Conservation (phyloP, 805 yeast species). For the Candida corydali region DNA sequence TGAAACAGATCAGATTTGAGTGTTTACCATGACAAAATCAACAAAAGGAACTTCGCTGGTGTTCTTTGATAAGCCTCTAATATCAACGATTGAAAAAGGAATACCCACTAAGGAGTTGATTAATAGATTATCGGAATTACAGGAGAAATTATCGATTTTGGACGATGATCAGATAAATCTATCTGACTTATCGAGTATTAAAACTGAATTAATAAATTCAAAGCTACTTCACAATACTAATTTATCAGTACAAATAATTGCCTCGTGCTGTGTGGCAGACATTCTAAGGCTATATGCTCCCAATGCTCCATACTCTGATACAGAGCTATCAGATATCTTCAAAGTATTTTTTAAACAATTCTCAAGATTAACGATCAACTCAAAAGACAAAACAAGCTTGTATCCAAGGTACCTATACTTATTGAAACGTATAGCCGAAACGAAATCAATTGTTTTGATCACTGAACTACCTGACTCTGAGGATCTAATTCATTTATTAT, state of each 20-base stretch:
- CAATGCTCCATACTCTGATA: slow-evolving; percentile 77
- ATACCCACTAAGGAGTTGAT: slow-evolving; percentile 62
- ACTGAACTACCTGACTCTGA: slow-evolving; percentile 70
- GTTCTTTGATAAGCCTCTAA: slow-evolving; percentile 41
- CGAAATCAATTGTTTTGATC: slow-evolving; percentile 66
- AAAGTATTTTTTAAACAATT: slow-evolving; percentile 63
- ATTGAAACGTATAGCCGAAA: slow-evolving; percentile 67
- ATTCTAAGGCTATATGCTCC: slow-evolving; percentile 79
- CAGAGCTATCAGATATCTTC: slow-evolving; percentile 61
- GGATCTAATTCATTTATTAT: slow-evolving; percentile 49
- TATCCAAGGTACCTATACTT: slow-evolving; percentile 56
- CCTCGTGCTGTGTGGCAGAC: slow-evolving; percentile 73
- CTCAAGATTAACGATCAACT: slow-evolving; percentile 34
- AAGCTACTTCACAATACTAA: slow-evolving; percentile 61
- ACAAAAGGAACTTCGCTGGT: not conserved
- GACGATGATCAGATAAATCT: slow-evolving; percentile 59
- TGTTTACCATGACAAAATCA: slow-evolving; percentile 1
- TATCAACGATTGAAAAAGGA: slow-evolving; percentile 54
- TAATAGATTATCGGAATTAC: slow-evolving; percentile 50
- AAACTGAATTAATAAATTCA: slow-evolving; percentile 50
- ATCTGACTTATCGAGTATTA: slow-evolving; percentile 36
- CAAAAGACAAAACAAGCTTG: slow-evolving; percentile 41
- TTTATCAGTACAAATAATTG: slow-evolving; percentile 62
- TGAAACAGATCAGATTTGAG: no score
- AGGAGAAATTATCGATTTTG: slow-evolving; percentile 57